Base-by-base conservation (phyloP, 345 rosid species). In the Moricandia arvensis region DNA sequence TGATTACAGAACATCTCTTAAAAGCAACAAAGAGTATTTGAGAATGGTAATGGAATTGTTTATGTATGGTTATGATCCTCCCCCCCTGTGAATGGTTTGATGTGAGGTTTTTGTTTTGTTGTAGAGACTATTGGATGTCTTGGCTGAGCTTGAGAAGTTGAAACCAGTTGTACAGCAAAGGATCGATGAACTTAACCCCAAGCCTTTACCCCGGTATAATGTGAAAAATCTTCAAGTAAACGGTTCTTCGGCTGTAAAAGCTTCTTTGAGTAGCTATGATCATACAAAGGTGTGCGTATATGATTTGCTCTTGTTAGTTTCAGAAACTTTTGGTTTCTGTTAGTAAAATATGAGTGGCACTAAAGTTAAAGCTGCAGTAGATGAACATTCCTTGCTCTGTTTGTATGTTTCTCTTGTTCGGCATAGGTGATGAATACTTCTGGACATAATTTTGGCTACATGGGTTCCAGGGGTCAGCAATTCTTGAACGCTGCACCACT, bases 101-200 rank as follows among this genome's bases (percentile, higher is more conserved):
- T 80, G 65, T 77, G 74, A 34, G 37, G 8, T 73, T 76, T 27
- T 72, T 61, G 7, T 4, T 72, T 33, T 63, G 21, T 53, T 90
- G 72, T 72, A 95, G 97, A 89, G 80, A 85, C 51, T 90, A 43
- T 55, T 85, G 69, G 84, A 67, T 83, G 92, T 91, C 41, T 37
- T 95, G 90, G 67, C 60, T 30, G 99, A 95, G 87, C 86, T 95
- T 73, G 97, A 95, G 85, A 71, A 83, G 65, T 83, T 90, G 88
- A 85, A 95, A 88, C 97, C 97, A 54, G 82, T 74, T 45, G 99
- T 92, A 62, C 90, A 53, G 77, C 85, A 84, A 75, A 87, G 84
- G 83, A 73, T 90, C 11, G 69, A 82, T 37, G 93, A 88, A 66
- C 79, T 88, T 8, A 81, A 88, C 80, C 72, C 82, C 59, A 88